Conservation (phyloP, 2,329 filamentous ascomycete genomes). For the Penicillium digitatum region DNA sequence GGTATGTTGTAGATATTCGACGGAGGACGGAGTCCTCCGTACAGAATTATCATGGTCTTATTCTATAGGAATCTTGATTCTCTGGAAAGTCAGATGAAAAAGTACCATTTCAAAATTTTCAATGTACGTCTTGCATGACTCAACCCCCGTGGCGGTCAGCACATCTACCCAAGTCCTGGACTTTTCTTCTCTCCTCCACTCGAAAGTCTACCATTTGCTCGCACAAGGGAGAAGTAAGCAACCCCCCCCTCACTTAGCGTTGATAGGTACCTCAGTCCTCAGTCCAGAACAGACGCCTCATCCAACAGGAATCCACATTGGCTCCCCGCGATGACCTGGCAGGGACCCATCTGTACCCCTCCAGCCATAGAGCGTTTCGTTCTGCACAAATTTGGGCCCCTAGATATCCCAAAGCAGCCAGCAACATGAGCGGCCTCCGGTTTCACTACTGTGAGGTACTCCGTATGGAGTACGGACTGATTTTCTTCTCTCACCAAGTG, state of each 20-base stretch:
- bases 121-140: background rate
- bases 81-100: background rate
- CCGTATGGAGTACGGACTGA: background rate
- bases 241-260: conserved; percentile 1
- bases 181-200: background rate
- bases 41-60: background rate
- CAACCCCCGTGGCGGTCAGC: conserved; percentile 18
- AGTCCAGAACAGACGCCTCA: conserved; percentile 6
- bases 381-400: conserved; percentile 6
- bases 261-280: conserved; percentile 3
- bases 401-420: conserved; percentile 8
- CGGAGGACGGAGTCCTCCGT: too few relatives aligned
- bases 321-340: conserved; percentile 26
- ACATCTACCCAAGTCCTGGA: conserved; percentile 8
- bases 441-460: background rate
- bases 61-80: background rate
- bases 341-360: conserved; percentile 7
- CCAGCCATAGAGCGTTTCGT: conserved; percentile 10
- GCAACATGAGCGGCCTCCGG: conserved; percentile 3
- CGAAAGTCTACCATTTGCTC: conserved; percentile 12
- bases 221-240: background rate
- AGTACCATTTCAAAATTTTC: background rate
- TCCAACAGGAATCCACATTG: conserved; percentile 9
- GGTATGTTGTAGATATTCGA: background rate
- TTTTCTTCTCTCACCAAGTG: background rate